These are phyloP conservation scores for Candida pseudofarinosa DNA, from an alignment of 805 yeast species.

Conservation along the genomic window DNA sequence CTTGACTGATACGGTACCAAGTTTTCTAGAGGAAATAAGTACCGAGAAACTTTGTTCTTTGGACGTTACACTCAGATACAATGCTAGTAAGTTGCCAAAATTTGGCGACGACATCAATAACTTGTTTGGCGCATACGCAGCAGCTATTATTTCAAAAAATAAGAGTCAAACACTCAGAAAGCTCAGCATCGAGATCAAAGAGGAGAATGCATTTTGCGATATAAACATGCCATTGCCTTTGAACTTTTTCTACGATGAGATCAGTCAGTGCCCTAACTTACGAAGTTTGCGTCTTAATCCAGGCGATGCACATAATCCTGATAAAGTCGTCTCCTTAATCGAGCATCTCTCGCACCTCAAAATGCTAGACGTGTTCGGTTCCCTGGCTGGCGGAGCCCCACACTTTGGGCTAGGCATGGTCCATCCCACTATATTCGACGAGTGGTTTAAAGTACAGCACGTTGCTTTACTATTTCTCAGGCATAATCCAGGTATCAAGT, in stretches of 20 bases:
- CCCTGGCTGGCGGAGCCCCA: conserved; percentile 50
- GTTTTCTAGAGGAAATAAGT: conserved; percentile 22
- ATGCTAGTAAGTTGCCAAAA: conserved; percentile 20
- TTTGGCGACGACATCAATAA: conserved; percentile 7
- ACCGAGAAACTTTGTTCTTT: conserved; percentile 23
- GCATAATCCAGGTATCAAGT: conserved; percentile 25
- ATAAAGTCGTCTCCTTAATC: conserved; percentile 19
- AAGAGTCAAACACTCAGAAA: conserved; percentile 18
- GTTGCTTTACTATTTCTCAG: conserved; percentile 41
- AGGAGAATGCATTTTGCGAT: conserved; percentile 32
- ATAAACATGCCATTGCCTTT: conserved; percentile 21
- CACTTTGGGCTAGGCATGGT: conserved; percentile 51
- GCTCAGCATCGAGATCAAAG: conserved; percentile 38
- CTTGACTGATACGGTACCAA: conserved; percentile 36
- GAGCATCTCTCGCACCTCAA: conserved; percentile 19
- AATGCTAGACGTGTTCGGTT: conserved; percentile 44
- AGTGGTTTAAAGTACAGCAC: conserved; percentile 55
- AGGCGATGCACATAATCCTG: conserved; percentile 10
- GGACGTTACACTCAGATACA: conserved; percentile 40
- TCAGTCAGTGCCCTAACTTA: conserved; percentile 17
- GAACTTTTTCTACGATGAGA: conserved; percentile 7
- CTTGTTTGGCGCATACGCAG: conserved; percentile 12
- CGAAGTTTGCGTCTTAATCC: conserved; percentile 39
- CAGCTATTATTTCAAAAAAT: conserved; percentile 11
- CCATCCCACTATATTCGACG: conserved; percentile 52